These are phyloP conservation scores for Pyricularia sp. DNA, from an alignment of 2,329 filamentous ascomycete species.

Conservation along the genomic window DNA sequence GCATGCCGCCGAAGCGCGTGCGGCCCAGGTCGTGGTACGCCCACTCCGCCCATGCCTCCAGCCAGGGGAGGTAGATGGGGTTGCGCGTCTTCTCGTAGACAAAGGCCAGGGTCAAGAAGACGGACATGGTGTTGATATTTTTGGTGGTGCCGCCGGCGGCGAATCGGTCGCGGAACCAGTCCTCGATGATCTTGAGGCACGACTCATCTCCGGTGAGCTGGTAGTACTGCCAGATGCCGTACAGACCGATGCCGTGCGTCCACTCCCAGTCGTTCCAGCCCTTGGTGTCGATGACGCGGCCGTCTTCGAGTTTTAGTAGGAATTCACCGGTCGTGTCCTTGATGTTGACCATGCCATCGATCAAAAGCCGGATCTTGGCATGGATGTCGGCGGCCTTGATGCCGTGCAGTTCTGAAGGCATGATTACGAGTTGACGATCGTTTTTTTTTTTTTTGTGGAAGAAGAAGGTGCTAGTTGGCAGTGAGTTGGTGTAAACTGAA, in stretches of 20 bases:
- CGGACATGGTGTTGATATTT: slow-evolving; percentile 80
- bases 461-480: no score
- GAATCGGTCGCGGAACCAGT: slow-evolving; percentile 64
- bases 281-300: slow-evolving; percentile 73
- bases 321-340: slow-evolving; percentile 67
- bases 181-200: slow-evolving; percentile 57
- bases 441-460: no score
- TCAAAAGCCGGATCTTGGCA: slow-evolving; percentile 53
- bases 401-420: slow-evolving; percentile 33
- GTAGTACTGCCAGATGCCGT: slow-evolving; percentile 78
- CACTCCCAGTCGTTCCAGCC: slow-evolving; percentile 80
- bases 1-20: slow-evolving; percentile 63
- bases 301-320: slow-evolving; percentile 60
- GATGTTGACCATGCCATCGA: slow-evolving; percentile 68
- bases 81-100: slow-evolving; percentile 69
- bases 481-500: no score
- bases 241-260: slow-evolving; percentile 72
- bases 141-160: slow-evolving; percentile 66
- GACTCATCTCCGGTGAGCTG: slow-evolving; percentile 54
- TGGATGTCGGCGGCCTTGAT: slow-evolving; percentile 38
- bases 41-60: slow-evolving; percentile 78
- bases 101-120: slow-evolving; percentile 65
- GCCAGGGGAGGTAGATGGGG: slow-evolving; percentile 62
- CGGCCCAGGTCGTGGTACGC: slow-evolving; percentile 67
- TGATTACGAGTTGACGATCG: slow-evolving; percentile 16